Conservation (phyloP, 139 green algal genomes). For the Tetratostichococcus sp. region DNA sequence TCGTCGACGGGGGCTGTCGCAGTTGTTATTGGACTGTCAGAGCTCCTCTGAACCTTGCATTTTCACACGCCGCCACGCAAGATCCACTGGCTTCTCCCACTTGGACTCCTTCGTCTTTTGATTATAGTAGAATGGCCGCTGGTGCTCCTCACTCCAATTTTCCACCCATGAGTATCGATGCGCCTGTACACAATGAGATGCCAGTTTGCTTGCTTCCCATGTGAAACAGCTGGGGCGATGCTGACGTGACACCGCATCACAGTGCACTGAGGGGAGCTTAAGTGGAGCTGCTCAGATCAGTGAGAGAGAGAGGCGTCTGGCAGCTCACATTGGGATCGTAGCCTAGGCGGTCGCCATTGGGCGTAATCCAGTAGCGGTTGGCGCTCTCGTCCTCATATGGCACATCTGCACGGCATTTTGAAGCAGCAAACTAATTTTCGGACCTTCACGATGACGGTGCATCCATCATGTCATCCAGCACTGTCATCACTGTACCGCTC, state of each 20-base stretch:
- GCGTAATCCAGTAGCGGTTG: conserved; percentile 11
- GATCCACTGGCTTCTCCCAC: conserved; percentile 30
- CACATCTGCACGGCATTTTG: conserved; percentile 17
- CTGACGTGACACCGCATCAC: not conserved
- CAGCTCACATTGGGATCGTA: not conserved
- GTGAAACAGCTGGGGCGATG: not conserved
- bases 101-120: conserved; percentile 25
- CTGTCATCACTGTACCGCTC: too few relatives aligned
- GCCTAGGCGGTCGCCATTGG: not conserved
- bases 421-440: too few relatives aligned
- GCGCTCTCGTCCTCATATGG: conserved; percentile 16
- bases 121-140: conserved; percentile 35
- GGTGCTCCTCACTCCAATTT: conserved; percentile 20
- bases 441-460: too few relatives aligned
- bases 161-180: conserved; percentile 25
- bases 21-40: too few relatives aligned
- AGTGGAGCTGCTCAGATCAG: too few relatives aligned
- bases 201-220: not conserved
- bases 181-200: conserved; percentile 8
- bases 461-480: too few relatives aligned
- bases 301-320: not conserved
- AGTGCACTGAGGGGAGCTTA: too few relatives aligned
- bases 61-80: conserved; percentile 4
- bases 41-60: not conserved
- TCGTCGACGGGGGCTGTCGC: too few relatives aligned